A percentile compares a stretch with the other conserved stretches of the same genome.
These are phyloP conservation scores for Emmonsia crescens DNA, from an alignment of 2,329 filamentous ascomycete species.

Conservation along the genomic window DNA sequence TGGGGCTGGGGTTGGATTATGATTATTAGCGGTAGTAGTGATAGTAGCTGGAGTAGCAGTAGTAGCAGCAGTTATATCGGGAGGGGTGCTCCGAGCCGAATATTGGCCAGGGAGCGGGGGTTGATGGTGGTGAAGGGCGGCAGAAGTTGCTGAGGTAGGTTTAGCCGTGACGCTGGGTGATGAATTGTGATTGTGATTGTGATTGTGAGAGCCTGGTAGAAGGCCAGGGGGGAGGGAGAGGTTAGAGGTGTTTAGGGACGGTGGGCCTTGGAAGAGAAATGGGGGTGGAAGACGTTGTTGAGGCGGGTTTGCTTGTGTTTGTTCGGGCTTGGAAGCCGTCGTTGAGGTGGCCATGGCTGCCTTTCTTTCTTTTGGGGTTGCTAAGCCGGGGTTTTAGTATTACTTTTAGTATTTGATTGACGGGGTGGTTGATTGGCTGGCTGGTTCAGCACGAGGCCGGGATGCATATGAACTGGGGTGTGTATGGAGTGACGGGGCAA, in stretches of 20 bases:
- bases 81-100: neutral
- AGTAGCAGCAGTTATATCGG: neutral
- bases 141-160: neutral
- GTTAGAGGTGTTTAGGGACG: slow-evolving; percentile 65
- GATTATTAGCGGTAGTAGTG: neutral
- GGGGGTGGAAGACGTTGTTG: slow-evolving; percentile 56
- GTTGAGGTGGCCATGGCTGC: neutral
- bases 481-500: neutral
- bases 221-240: slow-evolving; percentile 47
- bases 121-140: neutral
- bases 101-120: slow-evolving; percentile 4
- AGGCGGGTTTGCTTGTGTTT: neutral
- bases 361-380: neutral
- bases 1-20: neutral
- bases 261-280: slow-evolving; percentile 66
- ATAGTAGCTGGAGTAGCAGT: neutral
- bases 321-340: slow-evolving; percentile 2
- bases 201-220: slow-evolving; percentile 23
- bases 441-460: neutral
- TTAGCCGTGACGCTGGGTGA: slow-evolving; percentile 1
- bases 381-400: neutral
- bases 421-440: neutral
- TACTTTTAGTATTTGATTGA: neutral
- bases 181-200: neutral
- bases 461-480: neutral